Conservation (phyloP, 192 early-diverging fungal genomes). For the Podila epicladia region DNA sequence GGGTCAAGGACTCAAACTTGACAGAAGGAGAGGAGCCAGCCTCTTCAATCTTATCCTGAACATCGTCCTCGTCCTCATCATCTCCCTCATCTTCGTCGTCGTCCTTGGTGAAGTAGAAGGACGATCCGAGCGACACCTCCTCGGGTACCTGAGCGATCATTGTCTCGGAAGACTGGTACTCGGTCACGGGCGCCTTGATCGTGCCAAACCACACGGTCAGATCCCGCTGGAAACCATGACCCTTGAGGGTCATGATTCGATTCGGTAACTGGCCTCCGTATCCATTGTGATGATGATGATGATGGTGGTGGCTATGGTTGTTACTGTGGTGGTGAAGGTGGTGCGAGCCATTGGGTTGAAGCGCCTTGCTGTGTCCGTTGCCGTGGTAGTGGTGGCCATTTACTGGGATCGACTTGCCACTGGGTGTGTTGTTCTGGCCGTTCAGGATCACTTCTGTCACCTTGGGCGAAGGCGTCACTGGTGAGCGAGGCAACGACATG, state of each 20-base stretch:
- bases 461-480: conserved; percentile 37
- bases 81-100: conserved; percentile 37
- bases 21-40: not conserved
- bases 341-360: conserved; percentile 10
- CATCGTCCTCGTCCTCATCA: conserved; percentile 31
- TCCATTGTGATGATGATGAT: conserved; percentile 42
- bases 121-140: conserved; percentile 43
- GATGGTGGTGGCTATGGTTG: not conserved
- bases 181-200: conserved; percentile 57
- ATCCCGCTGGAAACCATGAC: conserved; percentile 76
- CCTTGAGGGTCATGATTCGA: conserved; percentile 68
- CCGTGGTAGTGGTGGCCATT: conserved; percentile 11
- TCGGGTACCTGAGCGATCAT: conserved; percentile 57
- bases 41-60: not conserved
- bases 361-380: conserved; percentile 19
- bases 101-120: conserved; percentile 47
- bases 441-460: conserved; percentile 28
- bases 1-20: not conserved
- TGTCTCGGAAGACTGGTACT: conserved; percentile 59
- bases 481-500: conserved; percentile 44
- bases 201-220: conserved; percentile 80
- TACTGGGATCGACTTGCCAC: conserved; percentile 22
- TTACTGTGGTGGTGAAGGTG: conserved; percentile 6
- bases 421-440: conserved; percentile 13
- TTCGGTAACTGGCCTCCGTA: conserved; percentile 46